Evolutionary conservation across 2,329 filamentous ascomycete genomes (phyloP).

Genomic region (Curvularia sp.): DNA sequence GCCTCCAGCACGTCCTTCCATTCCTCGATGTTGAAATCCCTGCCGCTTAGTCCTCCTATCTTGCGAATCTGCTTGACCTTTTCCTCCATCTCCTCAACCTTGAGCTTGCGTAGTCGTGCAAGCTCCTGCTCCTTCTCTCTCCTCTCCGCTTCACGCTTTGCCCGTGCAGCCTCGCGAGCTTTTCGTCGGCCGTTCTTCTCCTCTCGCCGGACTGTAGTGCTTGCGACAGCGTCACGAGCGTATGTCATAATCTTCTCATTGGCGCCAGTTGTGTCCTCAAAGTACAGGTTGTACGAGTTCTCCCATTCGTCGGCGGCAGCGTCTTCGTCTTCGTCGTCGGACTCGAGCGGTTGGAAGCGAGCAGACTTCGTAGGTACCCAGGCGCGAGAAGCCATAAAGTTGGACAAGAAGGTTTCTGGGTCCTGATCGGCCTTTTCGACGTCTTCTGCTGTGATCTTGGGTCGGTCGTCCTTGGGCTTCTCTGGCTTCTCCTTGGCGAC

Average conservation of each 20-base stretch:
- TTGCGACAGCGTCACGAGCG: conserved; percentile 81
- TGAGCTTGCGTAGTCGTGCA: conserved; percentile 82
- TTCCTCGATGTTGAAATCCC: conserved; percentile 74
- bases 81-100: conserved; percentile 86
- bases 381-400: conserved; percentile 90
- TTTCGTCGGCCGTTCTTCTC: conserved; percentile 79
- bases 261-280: conserved; percentile 87
- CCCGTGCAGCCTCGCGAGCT: conserved; percentile 77
- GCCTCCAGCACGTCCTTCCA: conserved; percentile 86
- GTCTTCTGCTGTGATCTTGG: conserved; percentile 59
- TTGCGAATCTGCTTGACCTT: conserved; percentile 89
- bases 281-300: conserved; percentile 92
- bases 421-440: conserved; percentile 82
- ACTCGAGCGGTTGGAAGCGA: conserved; percentile 83
- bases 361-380: conserved; percentile 77
- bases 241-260: conserved; percentile 90
- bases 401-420: conserved; percentile 90
- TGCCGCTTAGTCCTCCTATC: conserved; percentile 79
- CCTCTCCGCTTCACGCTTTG: conserved; percentile 80
- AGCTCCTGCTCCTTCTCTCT: conserved; percentile 78
- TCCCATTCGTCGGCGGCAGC: conserved; percentile 85
- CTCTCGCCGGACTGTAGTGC: conserved; percentile 85
- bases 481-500: conserved; percentile 69
- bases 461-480: conserved; percentile 37
- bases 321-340: conserved; percentile 82